Base-by-base conservation (phyloP, 75 land plant genomes). In the Picea glauca region DNA sequence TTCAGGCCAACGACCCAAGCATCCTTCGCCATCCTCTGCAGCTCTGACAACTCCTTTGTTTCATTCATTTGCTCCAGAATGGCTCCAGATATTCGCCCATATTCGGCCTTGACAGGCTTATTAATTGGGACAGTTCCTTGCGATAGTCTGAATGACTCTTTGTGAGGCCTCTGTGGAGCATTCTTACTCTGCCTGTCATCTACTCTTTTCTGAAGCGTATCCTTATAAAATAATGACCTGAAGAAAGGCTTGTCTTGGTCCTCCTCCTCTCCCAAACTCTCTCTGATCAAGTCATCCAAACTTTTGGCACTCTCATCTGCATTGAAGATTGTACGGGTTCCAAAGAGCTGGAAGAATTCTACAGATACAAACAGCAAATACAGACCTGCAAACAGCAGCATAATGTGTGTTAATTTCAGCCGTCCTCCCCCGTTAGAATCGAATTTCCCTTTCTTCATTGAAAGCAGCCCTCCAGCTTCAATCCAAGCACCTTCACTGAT, bases 1-100 rank as follows among this genome's bases (percentile, higher is more conserved):
- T 78, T 83, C 62, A 62, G 23, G 6, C 88, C 88, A 15, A 68
- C 63, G 57, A 30, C 58, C 88, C 88, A 84, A 26, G 88, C 86
- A 40, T 81, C 86, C 60, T 78, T 60, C 30, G 81, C 88, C 83
- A 87, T 78, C 65, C 64, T 81, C 62, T 87, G 83, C 56, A 87
- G 35, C 40, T 81, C 81, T 17, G 88, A 84, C 38, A 78, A 9
- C 9, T 26, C 30, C 56, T 54, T 82, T 5, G 87, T 91, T 72
- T 62, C 70, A 66, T 83, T 84, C 81, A 70, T 79, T 62, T 76
- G 60, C 60, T 80, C 81, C 81, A 83, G 12, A 40, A 87, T 82
- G 72, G 82, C 80, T 63, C 84, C 79, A 0, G 91, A 79, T 30
- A 91, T 88, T 50, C 90, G 79, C 15, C 90, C 92, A 83, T 87